These are phyloP conservation scores for Piromyces sp. DNA, from an alignment of 192 early-diverging fungal genomes.

Conservation along the genomic window DNA sequence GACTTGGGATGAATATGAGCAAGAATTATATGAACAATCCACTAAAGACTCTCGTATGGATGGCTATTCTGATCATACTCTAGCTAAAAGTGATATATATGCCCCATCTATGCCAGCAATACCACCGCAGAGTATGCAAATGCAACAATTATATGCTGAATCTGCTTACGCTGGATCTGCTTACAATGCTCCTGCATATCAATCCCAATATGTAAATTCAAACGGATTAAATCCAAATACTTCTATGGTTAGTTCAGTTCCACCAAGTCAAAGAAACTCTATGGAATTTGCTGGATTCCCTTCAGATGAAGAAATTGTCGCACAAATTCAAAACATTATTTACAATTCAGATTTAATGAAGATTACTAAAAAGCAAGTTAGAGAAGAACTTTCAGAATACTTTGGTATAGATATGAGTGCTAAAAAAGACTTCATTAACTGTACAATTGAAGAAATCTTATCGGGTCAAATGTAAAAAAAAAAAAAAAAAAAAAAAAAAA, in stretches of 20 bases:
- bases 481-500: too few relatives aligned
- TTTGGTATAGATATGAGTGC: conserved; percentile 53
- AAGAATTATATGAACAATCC: conserved; percentile 21
- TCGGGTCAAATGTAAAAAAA: neutral
- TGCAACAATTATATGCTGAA: neutral
- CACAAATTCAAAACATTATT: conserved; percentile 54
- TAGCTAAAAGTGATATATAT: neutral
- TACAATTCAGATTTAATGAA: conserved; percentile 45
- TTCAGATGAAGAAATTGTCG: conserved; percentile 55
- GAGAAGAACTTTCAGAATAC: conserved; percentile 38
- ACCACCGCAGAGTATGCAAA: neutral
- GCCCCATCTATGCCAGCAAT: neutral
- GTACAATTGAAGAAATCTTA: conserved; percentile 32
- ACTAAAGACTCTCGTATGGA: neutral
- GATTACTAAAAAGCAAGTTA: conserved; percentile 67
- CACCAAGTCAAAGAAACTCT: neutral
- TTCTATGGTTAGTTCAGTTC: neutral
- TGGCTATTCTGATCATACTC: neutral
- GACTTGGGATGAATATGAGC: conserved; percentile 52
- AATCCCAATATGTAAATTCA: neutral
- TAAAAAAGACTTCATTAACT: conserved; percentile 56
- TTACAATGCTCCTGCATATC: neutral
- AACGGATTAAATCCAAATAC: neutral
- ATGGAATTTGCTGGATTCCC: conserved; percentile 20
- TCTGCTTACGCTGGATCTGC: neutral